Evolutionary conservation across 345 rosid species (phyloP), one percentile per base, ranked within the genome.

Genomic region (Populus pruinosa): DNA sequence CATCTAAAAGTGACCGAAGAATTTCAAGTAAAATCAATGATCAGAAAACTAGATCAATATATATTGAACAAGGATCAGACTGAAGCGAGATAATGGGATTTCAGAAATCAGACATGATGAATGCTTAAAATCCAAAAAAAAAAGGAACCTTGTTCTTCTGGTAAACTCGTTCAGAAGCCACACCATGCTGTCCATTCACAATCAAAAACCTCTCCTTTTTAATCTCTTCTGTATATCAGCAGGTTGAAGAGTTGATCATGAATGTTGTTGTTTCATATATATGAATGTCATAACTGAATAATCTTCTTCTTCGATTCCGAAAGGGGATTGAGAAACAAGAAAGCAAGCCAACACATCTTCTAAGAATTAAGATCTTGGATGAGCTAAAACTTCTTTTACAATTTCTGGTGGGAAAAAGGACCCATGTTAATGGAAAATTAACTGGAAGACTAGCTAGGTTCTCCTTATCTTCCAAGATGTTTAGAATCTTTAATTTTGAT

Each of bases 161-260:
- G 43, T 78, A 82, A 27, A 29, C 75, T 82, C 77, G 85, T 38
- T 82, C 89, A 43, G 90, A 79, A 11, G 82, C 69, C 77, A 84
- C 44, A 62, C 76, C 81, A 79, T 81, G 74, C 63, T 79, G 87
- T 77, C 87, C 89, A 72, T 78, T 85, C 55, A 85, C 62, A 76
- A 89, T 93, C 67, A 87, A 39, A 81, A 95, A 93, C 84, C 92
- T 92, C 85, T 91, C 97, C 71, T 92, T 96, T 93, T 91, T 69
- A 95, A 76, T 82, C 87, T 87, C 85, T 87, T 89, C 77, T 95
- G 98, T 63, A 93, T 78, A 77, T 92, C 97, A 81, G 88, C 90
- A 67, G 93, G 91, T 77, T 86, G 93, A 68, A 92, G 90, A 76
- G 71, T 78, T 61, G 99, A 91, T 27, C 29, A 27, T 4, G 98